Conservation (phyloP, 2,329 filamentous ascomycete genomes). For the Xylariaceae sp. region DNA sequence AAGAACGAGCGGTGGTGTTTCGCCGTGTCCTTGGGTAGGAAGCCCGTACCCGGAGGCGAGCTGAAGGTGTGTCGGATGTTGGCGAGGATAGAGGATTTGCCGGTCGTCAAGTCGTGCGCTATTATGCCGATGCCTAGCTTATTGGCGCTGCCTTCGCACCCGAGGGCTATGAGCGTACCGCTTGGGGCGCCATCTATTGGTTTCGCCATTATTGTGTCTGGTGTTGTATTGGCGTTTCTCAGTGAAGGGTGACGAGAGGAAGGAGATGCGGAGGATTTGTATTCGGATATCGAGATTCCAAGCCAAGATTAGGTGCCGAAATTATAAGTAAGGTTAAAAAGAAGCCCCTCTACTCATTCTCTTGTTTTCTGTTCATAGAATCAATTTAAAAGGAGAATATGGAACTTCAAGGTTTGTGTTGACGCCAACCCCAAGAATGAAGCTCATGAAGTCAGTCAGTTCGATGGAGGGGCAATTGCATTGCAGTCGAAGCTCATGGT, state of each 20-base stretch:
- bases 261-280: background rate
- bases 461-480: constrained; percentile 25
- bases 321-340: background rate
- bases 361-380: too few species aligned
- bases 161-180: constrained; percentile 58
- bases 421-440: background rate
- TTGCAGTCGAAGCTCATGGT: constrained; percentile 18
- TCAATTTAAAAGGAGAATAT: background rate
- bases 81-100: constrained; percentile 75
- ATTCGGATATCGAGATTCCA: background rate
- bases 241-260: background rate
- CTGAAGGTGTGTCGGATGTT: constrained; percentile 95
- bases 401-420: background rate
- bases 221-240: constrained; percentile 2
- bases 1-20: constrained; percentile 90
- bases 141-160: constrained; percentile 91
- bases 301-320: background rate
- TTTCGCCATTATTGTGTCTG: constrained; percentile 13
- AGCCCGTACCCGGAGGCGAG: constrained; percentile 90
- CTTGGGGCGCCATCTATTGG: background rate
- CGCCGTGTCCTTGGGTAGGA: constrained; percentile 95
- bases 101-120: constrained; percentile 67
- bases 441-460: constrained; percentile 6
- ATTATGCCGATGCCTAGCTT: constrained; percentile 96
- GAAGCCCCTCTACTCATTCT: background rate